Evolutionary conservation across 2,329 filamentous ascomycete species (phyloP).

Genomic region (Corniculantispora saksenae): DNA sequence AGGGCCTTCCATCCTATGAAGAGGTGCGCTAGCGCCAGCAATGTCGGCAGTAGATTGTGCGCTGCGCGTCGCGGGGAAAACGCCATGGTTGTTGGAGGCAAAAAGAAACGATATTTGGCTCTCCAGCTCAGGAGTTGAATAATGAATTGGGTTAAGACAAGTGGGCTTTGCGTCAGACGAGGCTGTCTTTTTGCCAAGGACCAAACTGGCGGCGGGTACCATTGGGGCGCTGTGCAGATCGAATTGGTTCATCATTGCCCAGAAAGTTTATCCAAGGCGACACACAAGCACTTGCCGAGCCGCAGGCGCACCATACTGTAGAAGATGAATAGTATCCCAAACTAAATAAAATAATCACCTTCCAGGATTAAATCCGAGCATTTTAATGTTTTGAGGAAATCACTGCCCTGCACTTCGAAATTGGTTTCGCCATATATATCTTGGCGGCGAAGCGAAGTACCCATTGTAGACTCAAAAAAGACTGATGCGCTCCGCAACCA

Average conservation of each 20-base stretch:
- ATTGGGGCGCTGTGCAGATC: neutral
- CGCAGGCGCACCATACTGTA: too few relatives aligned
- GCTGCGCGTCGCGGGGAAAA: neutral
- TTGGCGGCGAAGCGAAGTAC: too few relatives aligned
- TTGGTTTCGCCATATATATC: too few relatives aligned
- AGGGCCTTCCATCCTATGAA: slow-evolving; percentile 7
- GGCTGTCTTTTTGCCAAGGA: neutral
- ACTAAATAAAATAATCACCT: too few relatives aligned
- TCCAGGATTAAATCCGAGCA: too few relatives aligned
- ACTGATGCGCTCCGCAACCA: too few relatives aligned
- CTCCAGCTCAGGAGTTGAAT: neutral
- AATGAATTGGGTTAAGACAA: neutral
- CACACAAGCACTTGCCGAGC: neutral
- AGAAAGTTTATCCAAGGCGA: neutral
- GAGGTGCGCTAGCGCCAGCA: neutral
- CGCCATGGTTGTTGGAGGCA: neutral
- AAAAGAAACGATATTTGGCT: neutral
- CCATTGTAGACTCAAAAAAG: too few relatives aligned
- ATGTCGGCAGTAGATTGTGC: neutral
- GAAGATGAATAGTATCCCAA: too few relatives aligned
- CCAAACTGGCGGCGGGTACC: neutral
- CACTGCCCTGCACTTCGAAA: too few relatives aligned
- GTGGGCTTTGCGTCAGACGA: neutral
- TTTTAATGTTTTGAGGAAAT: too few relatives aligned
- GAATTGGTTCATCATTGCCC: neutral